These are phyloP conservation scores for Macroventuria anomochaeta DNA, from an alignment of 2,329 filamentous ascomycete genomes.

Conservation along the genomic window DNA sequence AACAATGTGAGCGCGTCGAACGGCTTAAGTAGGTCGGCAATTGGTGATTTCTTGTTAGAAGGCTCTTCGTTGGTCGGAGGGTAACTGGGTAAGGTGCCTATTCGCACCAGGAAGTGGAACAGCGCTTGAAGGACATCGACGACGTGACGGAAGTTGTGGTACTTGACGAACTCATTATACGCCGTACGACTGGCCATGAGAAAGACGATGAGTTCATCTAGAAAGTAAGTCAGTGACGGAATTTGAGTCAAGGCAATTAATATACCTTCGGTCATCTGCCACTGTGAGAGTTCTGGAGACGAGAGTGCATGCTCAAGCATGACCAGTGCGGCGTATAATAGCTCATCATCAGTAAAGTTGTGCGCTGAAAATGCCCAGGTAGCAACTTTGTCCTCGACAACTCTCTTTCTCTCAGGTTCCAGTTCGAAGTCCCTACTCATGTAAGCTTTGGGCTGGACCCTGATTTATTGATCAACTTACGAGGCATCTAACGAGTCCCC, in stretches of 20 bases:
- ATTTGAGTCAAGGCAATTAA: neutral
- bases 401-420: conserved; percentile 66
- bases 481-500: conserved; percentile 67
- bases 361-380: conserved; percentile 91
- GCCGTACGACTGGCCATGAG: conserved; percentile 86
- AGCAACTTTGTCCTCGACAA: conserved; percentile 73
- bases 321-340: conserved; percentile 80
- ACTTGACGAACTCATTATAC: conserved; percentile 96
- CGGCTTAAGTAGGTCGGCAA: conserved; percentile 78
- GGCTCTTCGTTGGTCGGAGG: conserved; percentile 47
- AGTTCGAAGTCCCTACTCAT: conserved; percentile 67
- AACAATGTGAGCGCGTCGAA: conserved; percentile 89
- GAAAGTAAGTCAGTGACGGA: conserved; percentile 24
- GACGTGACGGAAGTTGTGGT: conserved; percentile 98
- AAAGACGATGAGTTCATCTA: conserved; percentile 83
- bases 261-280: conserved; percentile 79
- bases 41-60: conserved; percentile 61
- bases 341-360: conserved; percentile 86
- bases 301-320: conserved; percentile 90
- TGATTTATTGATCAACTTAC: conserved; percentile 51
- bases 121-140: conserved; percentile 94
- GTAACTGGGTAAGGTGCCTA: conserved; percentile 77
- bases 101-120: conserved; percentile 84
- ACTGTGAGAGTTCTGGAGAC: conserved; percentile 80
- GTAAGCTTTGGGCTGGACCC: conserved; percentile 25